phyloP scores from a whole-genome alignment of 257 asterid species.

The Knoxia roxburghii region DNA sequence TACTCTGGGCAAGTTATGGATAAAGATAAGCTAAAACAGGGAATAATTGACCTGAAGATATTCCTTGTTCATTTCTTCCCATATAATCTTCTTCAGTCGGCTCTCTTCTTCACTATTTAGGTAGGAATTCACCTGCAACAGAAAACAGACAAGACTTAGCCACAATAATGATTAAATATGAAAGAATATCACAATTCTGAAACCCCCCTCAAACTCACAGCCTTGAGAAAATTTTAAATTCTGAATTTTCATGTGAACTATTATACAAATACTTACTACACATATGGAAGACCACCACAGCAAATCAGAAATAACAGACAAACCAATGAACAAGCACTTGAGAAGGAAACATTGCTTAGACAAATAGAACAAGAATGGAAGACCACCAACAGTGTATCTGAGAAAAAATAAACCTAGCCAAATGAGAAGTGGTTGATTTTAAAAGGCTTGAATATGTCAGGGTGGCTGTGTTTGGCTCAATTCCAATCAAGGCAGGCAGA shows the following conservation, averaged over 20 bases:
- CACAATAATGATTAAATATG: not conserved
- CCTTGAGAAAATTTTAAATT: not conserved
- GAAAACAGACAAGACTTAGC: not conserved
- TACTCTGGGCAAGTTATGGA: not conserved
- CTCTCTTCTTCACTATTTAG: slow-evolving; percentile 69
- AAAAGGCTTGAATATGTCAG: not conserved
- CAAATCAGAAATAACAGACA: no score
- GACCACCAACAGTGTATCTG: no score
- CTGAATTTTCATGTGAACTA: not conserved
- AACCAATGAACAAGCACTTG: no score
- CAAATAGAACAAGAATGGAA: no score
- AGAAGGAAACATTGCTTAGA: no score
- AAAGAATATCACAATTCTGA: not conserved
- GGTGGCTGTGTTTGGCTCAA: not conserved
- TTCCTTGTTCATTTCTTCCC: slow-evolving; percentile 83
- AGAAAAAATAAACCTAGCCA: not conserved
- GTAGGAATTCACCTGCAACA: slow-evolving; percentile 58
- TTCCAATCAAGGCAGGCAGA: slow-evolving; percentile 2
- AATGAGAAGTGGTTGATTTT: not conserved
- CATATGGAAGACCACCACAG: not conserved
- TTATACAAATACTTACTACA: no score
- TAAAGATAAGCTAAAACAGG: not conserved
- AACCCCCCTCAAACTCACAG: no score
- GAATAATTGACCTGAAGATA: slow-evolving; percentile 60
- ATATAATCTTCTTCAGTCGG: slow-evolving; percentile 50